Conservation (phyloP, 352 stramenopile species). For the Phytophthora europaea region DNA sequence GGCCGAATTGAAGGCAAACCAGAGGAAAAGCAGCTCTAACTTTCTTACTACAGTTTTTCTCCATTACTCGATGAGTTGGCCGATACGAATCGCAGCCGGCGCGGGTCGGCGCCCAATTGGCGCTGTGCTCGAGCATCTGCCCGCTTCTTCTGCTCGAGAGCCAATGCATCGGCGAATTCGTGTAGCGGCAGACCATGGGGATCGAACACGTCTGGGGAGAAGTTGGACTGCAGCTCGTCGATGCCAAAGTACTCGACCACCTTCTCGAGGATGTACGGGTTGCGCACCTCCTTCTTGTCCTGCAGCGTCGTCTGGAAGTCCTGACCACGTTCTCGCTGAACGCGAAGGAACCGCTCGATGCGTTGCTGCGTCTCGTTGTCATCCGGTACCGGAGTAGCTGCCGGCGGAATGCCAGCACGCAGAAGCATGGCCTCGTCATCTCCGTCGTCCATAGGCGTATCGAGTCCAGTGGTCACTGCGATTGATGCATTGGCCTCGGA, state of each 20-base stretch:
- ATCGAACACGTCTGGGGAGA: conserved; percentile 71
- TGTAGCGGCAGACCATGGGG: conserved; percentile 73
- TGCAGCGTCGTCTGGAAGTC: conserved; percentile 80
- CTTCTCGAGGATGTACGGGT: conserved; percentile 90
- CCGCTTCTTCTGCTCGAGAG: conserved; percentile 71
- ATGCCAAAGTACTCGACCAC: conserved; percentile 90
- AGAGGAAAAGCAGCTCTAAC: conserved; percentile 26
- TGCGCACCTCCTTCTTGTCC: conserved; percentile 87
- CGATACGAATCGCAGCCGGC: conserved; percentile 38
- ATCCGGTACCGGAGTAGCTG: conserved; percentile 22
- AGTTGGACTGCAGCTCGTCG: conserved; percentile 85
- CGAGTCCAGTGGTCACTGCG: not conserved
- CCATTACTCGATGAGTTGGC: conserved; percentile 21
- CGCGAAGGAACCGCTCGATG: conserved; percentile 67
- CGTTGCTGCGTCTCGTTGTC: conserved; percentile 62
- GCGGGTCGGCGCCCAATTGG: conserved; percentile 32
- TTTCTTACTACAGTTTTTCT: conserved; percentile 10
- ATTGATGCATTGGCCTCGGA: conserved; percentile 9
- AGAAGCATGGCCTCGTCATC: conserved; percentile 50
- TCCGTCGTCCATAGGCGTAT: conserved; percentile 21
- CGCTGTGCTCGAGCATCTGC: conserved; percentile 47
- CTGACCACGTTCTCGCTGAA: conserved; percentile 48
- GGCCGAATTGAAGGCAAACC: conserved; percentile 26
- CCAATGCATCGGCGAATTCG: conserved; percentile 74
- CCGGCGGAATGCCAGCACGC: conserved; percentile 53